Conservation (phyloP, 2,329 filamentous ascomycete genomes). For the Colletotrichum australisinense region DNA sequence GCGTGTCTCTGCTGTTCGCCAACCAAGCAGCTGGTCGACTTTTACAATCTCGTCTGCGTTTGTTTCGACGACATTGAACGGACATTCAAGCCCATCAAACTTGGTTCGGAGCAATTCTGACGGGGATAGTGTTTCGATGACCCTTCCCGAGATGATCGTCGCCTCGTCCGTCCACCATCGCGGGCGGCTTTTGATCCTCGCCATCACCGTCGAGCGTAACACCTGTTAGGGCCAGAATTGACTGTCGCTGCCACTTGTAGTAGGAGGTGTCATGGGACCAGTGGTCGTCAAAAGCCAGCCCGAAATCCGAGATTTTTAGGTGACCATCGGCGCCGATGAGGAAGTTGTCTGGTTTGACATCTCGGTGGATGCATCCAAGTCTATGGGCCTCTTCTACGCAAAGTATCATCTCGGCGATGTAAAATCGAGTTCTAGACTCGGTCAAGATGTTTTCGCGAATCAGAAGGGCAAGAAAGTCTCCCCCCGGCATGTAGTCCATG, state of each 20-base stretch:
- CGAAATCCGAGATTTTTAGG: constrained; percentile 96
- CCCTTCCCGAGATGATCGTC: constrained; percentile 12
- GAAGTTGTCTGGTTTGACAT: constrained; percentile 98
- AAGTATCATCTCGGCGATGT: constrained; percentile 94
- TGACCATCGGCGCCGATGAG: constrained; percentile 89
- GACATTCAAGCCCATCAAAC: background rate
- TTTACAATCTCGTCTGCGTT: constrained; percentile 38
- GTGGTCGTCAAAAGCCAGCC: constrained; percentile 92
- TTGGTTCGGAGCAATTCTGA: constrained; percentile 43
- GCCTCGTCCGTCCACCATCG: background rate
- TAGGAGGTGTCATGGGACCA: constrained; percentile 93
- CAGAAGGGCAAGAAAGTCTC: constrained; percentile 89
- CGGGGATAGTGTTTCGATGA: constrained; percentile 35
- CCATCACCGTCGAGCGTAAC: constrained; percentile 80
- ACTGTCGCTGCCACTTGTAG: constrained; percentile 85
- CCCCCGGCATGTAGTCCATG: constrained; percentile 98
- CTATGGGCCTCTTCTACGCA: constrained; percentile 93
- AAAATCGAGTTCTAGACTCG: constrained; percentile 84
- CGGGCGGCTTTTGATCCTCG: constrained; percentile 62
- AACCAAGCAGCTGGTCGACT: constrained; percentile 68
- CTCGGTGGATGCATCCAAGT: constrained; percentile 91
- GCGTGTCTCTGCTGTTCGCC: constrained; percentile 76
- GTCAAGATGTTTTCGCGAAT: constrained; percentile 86
- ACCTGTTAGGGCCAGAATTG: constrained; percentile 79
- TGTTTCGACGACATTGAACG: constrained; percentile 41